Base-by-base conservation (phyloP, 1,284 basidiomycete genomes). In the Ustilago esculenta region DNA sequence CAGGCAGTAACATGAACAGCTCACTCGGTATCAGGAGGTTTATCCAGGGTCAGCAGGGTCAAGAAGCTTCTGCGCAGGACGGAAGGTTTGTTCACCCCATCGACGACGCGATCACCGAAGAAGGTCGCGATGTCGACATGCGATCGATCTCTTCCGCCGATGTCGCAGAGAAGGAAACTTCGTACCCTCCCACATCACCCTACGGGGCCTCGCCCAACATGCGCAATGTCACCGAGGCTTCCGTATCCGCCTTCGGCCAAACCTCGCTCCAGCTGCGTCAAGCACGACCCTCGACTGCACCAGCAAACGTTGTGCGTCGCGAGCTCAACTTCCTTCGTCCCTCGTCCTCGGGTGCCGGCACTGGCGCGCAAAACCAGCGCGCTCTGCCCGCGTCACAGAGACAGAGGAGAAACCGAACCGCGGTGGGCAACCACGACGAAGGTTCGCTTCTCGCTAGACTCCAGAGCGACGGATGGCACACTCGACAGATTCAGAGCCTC, bases 401-500 rank as follows among this genome's bases (percentile, higher is more conserved):
- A n/a, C 64, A 58, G 37, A 35, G 64, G 18, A 24, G 66, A 8
- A 55, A 37, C 7, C 15, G 55, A 3, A 64, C 55, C 17, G 59
- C 59, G 9, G 46, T 49, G 0, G 25, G 14, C 14, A 24, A 11
- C 9, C 20, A 70, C 5, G 71, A 70, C 34, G 70, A 75, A 21
- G 73, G 58, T 1, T 47, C 49, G 11, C 15, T 47, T 17, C 8
- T 70, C 11, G 54, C 65, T 0, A 54, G 73, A 8, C 43, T 75
- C n/a, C 70, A 68, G 17, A 57, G 54, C 24, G 73, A 75, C 45
- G 73, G 71, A 20, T 75, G 73, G 73, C 72, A 72, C 20, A 55
- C 70, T 15, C 34, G 73, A 14, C 73, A 75, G 51, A 68, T 75
- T 32, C 70, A 73, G 52, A 50, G 46, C 18, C 29, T 75, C 20